These are phyloP conservation scores for Boletus tomentosulus DNA, from an alignment of 768 basidiomycete genomes.

Conservation along the genomic window DNA sequence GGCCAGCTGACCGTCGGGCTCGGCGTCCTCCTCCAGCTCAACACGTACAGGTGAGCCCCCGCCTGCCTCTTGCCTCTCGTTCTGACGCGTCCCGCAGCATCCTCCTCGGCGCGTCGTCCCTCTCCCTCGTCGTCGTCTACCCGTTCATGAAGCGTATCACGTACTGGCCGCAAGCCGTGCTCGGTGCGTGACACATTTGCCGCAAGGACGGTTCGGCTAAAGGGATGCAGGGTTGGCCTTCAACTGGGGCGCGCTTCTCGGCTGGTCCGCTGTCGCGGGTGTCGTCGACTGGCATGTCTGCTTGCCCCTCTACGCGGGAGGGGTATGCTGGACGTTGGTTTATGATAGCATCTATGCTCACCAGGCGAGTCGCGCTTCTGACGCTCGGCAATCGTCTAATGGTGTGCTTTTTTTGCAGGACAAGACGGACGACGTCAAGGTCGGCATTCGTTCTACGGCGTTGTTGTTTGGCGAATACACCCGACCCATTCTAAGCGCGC, in stretches of 20 bases:
- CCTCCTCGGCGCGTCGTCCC: conserved; percentile 83
- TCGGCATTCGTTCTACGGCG: conserved; percentile 91
- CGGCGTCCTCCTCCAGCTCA: conserved; percentile 83
- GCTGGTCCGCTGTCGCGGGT: conserved; percentile 92
- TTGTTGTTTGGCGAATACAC: conserved; percentile 81
- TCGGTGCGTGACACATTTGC: conserved; percentile 51
- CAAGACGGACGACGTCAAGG: conserved; percentile 83
- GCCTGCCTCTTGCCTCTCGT: no score
- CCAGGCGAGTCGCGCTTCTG: conserved; percentile 52
- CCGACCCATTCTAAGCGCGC: conserved; percentile 65
- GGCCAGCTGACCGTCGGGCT: conserved; percentile 79
- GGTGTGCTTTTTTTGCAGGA: conserved; percentile 51
- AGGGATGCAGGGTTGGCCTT: conserved; percentile 72
- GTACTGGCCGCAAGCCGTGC: conserved; percentile 93
- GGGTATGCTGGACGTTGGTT: conserved; percentile 89
- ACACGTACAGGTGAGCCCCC: conserved; percentile 81
- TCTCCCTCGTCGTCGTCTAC: conserved; percentile 84
- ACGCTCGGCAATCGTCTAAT: neutral
- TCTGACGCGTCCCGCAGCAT: conserved; percentile 50
- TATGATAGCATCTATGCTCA: conserved; percentile 99
- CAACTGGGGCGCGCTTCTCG: conserved; percentile 95
- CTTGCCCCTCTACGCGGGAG: conserved; percentile 85
- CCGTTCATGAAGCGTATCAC: conserved; percentile 98
- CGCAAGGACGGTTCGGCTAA: neutral
- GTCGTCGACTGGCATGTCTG: conserved; percentile 77